These are phyloP conservation scores for Exophiala spinifera DNA, from an alignment of 2,329 filamentous ascomycete species.

Conservation along the genomic window DNA sequence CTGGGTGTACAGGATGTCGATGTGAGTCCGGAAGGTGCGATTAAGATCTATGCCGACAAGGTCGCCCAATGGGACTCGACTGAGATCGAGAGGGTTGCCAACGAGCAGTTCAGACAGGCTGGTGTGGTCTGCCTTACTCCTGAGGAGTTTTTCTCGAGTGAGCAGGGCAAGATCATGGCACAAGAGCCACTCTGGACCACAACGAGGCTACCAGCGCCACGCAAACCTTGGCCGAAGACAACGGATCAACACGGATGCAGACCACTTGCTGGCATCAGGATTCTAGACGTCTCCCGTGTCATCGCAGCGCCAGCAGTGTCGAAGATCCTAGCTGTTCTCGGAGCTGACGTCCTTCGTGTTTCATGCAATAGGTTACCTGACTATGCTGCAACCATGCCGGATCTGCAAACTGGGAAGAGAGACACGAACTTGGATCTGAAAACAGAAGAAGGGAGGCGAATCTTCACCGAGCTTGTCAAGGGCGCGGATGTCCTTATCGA, in stretches of 20 bases:
- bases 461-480: constrained; percentile 43
- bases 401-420: constrained; percentile 70
- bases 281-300: constrained; percentile 49
- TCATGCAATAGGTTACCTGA: constrained; percentile 43
- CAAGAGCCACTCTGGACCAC: too few species aligned
- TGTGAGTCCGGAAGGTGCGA: constrained; percentile 32
- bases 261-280: constrained; percentile 47
- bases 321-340: constrained; percentile 43
- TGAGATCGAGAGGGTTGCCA: constrained; percentile 37
- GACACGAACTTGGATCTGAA: constrained; percentile 56
- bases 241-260: constrained; percentile 11
- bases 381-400: constrained; percentile 62
- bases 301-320: constrained; percentile 47
- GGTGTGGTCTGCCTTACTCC: constrained; percentile 40
- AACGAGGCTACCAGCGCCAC: too few species aligned
- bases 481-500: constrained; percentile 55
- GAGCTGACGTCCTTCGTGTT: constrained; percentile 48
- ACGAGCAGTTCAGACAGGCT: constrained; percentile 40
- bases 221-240: constrained; percentile 30
- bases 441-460: constrained; percentile 39
- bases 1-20: constrained; percentile 31
- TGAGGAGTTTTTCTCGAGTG: constrained; percentile 39
- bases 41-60: constrained; percentile 36
- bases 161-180: constrained; percentile 34
- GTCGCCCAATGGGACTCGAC: constrained; percentile 34